Conservation (phyloP, 1,284 basidiomycete genomes). For the Ceratobasidium sp. region DNA sequence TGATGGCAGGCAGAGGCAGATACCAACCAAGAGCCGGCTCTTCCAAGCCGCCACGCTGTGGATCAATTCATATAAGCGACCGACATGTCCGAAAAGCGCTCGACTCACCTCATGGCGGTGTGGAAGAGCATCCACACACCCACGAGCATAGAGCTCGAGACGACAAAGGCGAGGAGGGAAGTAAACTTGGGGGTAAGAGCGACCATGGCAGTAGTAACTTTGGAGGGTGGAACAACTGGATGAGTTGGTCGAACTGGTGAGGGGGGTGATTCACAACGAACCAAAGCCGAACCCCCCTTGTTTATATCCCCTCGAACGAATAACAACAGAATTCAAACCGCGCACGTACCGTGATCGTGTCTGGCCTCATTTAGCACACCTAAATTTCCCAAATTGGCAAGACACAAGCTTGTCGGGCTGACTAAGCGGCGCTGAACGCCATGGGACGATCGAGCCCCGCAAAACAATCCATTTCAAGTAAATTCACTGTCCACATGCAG, state of each 20-base stretch:
- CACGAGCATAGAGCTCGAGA: constrained; percentile 18
- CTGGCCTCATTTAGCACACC: not conserved
- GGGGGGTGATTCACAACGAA: constrained; percentile 14
- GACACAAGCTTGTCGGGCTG: constrained; percentile 7
- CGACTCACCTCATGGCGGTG: constrained; percentile 17
- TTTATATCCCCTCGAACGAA: not conserved
- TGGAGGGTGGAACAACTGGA: not conserved
- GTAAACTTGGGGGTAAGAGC: constrained; percentile 28
- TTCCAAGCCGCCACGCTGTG: not conserved
- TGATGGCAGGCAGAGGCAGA: constrained; percentile 28
- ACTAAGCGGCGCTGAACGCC: constrained; percentile 3
- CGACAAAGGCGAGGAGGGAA: constrained; percentile 38
- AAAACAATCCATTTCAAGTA: constrained; percentile 3
- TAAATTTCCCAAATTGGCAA: not conserved
- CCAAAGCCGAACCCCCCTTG: not conserved
- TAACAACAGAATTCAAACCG: not conserved
- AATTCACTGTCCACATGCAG: not conserved
- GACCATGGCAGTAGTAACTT: constrained; percentile 11
- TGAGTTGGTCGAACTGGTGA: not conserved
- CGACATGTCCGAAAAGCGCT: too few relatives aligned
- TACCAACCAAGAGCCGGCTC: not conserved
- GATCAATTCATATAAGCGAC: not conserved
- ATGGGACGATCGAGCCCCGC: not conserved
- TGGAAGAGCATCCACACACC: constrained; percentile 25
- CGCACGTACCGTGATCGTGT: not conserved